Percentiles rank a stretch among this genome's conserved stretches.
These are phyloP conservation scores for Syzygium malaccense DNA, from an alignment of 441 rosid genomes.

Conservation along the genomic window DNA sequence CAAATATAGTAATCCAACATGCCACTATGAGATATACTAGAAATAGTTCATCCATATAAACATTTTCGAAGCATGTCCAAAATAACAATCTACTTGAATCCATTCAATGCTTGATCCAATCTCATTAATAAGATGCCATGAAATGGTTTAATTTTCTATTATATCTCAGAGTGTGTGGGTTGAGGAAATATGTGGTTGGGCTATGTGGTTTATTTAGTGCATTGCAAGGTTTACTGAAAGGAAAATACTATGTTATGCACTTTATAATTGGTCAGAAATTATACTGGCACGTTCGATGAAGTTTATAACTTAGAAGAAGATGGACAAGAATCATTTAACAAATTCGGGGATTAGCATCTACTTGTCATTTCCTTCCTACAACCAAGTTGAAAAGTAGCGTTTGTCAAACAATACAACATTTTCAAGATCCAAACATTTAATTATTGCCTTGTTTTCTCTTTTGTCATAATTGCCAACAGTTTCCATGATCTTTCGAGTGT, in stretches of 20 bases:
- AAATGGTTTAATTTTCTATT: background rate
- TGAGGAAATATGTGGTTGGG: background rate
- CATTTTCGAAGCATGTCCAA: background rate
- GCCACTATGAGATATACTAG: background rate
- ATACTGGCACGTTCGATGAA: too few relatives aligned
- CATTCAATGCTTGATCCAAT: background rate
- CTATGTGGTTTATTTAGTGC: background rate
- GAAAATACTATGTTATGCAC: background rate
- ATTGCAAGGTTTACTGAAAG: background rate
- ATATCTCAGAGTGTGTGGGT: background rate
- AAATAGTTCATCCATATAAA: background rate
- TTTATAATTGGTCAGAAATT: background rate
- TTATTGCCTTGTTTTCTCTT: background rate
- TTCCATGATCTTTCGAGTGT: background rate
- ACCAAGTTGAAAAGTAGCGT: background rate
- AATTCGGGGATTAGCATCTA: too few relatives aligned
- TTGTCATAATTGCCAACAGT: background rate
- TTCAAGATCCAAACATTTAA: background rate
- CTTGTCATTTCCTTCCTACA: rapidly evolving
- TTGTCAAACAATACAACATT: background rate
- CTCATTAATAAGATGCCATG: background rate
- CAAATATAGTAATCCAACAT: background rate
- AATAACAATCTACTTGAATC: background rate
- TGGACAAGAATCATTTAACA: too few relatives aligned
- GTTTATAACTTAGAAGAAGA: too few relatives aligned